These are phyloP conservation scores for Nicotiana sylvestris DNA, from an alignment of 257 asterid species.

Conservation along the genomic window DNA sequence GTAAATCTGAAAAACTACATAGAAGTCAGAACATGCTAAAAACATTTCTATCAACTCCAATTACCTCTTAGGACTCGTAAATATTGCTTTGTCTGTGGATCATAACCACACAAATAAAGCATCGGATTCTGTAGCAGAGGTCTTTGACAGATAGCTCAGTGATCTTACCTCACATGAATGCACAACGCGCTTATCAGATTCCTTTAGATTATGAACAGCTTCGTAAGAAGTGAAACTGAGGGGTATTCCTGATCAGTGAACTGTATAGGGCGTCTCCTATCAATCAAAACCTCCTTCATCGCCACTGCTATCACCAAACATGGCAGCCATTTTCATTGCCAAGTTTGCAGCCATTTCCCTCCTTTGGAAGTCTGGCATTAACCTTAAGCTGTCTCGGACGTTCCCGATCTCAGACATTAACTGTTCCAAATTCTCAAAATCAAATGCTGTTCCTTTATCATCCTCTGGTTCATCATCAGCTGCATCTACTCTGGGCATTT, in stretches of 20 bases:
- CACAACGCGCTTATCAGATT: not conserved
- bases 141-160: not conserved
- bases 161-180: not conserved
- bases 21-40: not conserved
- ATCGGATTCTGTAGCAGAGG: not conserved
- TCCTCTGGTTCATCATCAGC: slow-evolving; percentile 27
- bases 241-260: not conserved
- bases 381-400: slow-evolving; percentile 61
- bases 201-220: not conserved
- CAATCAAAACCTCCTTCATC: slow-evolving; percentile 55
- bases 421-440: slow-evolving; percentile 79
- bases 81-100: not conserved
- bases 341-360: slow-evolving; percentile 94
- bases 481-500: slow-evolving; percentile 21
- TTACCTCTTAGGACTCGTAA: not conserved
- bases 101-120: not conserved
- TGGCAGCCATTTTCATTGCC: slow-evolving; percentile 90
- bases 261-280: slow-evolving; percentile 1
- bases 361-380: slow-evolving; percentile 95
- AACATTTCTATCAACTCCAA: not conserved
- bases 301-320: slow-evolving; percentile 84
- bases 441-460: slow-evolving; percentile 47
- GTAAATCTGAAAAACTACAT: not conserved
- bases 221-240: not conserved
- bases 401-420: slow-evolving; percentile 89